Evolutionary conservation across 139 green algal species (phyloP).

Genomic region (Closterium sp.): DNA sequence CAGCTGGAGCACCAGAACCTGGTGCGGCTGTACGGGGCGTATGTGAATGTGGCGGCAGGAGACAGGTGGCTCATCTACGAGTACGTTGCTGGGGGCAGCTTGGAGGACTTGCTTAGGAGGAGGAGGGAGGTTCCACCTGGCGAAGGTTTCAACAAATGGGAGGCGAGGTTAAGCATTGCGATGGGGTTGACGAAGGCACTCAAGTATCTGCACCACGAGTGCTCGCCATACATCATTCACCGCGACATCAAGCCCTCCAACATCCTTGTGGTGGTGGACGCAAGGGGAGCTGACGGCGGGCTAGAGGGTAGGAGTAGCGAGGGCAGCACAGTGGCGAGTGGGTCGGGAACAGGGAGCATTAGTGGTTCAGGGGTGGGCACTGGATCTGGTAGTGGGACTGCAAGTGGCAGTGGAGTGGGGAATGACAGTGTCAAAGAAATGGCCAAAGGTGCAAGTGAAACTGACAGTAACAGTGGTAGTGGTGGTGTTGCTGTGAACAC

Average conservation of each 20-base stretch:
- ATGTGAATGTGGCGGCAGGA: background rate
- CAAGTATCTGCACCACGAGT: background rate
- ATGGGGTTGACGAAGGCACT: background rate
- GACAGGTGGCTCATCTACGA: slow-evolving; percentile 22
- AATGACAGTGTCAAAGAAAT: background rate
- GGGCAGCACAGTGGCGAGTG: background rate
- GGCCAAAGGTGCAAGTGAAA: background rate
- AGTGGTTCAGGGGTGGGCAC: background rate
- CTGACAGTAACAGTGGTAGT: background rate
- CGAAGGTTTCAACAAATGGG: background rate
- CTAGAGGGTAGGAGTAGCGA: background rate
- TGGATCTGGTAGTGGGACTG: background rate
- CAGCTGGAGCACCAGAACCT: slow-evolving; percentile 22
- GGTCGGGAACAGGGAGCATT: background rate
- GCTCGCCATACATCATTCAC: background rate
- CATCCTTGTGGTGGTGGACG: background rate
- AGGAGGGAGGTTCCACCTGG: background rate
- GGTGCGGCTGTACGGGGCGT: slow-evolving; percentile 16
- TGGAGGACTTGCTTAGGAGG: background rate
- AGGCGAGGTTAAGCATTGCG: background rate
- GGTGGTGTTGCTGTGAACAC: background rate
- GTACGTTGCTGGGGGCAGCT: slow-evolving; percentile 8
- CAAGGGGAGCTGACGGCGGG: background rate
- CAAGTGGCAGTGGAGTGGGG: background rate
- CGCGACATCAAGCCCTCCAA: background rate